These are phyloP conservation scores for Aspergillus pseudotamarii DNA, from an alignment of 2,329 filamentous ascomycete species.

Conservation along the genomic window DNA sequence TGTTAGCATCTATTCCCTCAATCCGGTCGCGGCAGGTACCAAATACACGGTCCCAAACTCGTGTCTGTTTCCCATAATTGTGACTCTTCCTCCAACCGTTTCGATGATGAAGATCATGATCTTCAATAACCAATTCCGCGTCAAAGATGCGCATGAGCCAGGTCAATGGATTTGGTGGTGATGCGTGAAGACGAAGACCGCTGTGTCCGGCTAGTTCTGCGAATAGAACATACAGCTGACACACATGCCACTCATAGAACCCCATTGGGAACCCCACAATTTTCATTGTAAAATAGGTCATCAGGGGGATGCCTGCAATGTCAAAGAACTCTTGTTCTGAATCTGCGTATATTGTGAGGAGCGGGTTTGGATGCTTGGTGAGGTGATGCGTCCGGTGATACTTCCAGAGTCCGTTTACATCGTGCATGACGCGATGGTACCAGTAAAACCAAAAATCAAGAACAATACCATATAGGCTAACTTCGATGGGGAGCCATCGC, in stretches of 20 bases:
- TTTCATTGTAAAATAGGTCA: slow-evolving; percentile 40
- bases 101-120: slow-evolving; percentile 42
- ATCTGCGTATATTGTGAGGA: slow-evolving; percentile 45
- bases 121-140: slow-evolving; percentile 46
- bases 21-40: slow-evolving; percentile 37
- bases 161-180: slow-evolving; percentile 34
- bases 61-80: slow-evolving; percentile 31
- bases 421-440: slow-evolving; percentile 46
- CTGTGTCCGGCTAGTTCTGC: slow-evolving; percentile 9
- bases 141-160: slow-evolving; percentile 35
- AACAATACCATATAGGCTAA: slow-evolving; percentile 6
- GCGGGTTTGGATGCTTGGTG: slow-evolving; percentile 46
- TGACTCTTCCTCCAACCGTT: slow-evolving; percentile 32
- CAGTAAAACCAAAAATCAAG: slow-evolving; percentile 14
- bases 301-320: slow-evolving; percentile 42
- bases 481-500: background rate
- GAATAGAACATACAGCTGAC: slow-evolving; percentile 46
- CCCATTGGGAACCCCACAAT: slow-evolving; percentile 42
- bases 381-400: slow-evolving; percentile 48
- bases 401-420: slow-evolving; percentile 41
- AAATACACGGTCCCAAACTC: slow-evolving; percentile 37
- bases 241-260: slow-evolving; percentile 50
- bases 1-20: slow-evolving; percentile 31
- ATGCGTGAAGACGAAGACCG: slow-evolving; percentile 33
- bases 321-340: slow-evolving; percentile 45